These are phyloP conservation scores for Trifolium repens DNA, from an alignment of 306 rosid genomes.

Conservation along the genomic window DNA sequence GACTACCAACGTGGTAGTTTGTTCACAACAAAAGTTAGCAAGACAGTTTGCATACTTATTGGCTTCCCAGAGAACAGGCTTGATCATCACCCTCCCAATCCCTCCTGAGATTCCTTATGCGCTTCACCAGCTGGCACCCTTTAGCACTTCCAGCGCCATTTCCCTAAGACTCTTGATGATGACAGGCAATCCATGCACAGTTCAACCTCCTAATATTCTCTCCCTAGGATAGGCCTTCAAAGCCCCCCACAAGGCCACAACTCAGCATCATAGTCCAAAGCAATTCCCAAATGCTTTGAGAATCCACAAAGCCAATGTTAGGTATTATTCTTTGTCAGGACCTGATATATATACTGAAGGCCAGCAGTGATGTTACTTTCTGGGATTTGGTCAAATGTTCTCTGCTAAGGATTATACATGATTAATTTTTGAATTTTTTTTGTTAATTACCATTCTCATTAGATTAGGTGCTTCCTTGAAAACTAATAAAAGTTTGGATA, in stretches of 20 bases:
- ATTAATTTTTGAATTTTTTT: background rate
- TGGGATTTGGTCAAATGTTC: constrained; percentile 5
- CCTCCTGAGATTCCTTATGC: background rate
- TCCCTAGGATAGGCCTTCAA: background rate
- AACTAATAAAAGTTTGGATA: constrained; percentile 6
- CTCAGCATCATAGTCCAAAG: background rate
- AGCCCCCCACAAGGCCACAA: background rate
- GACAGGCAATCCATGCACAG: background rate
- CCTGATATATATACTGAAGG: constrained; percentile 10
- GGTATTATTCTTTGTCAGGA: background rate
- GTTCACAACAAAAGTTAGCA: background rate
- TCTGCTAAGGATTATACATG: background rate
- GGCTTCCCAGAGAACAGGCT: background rate
- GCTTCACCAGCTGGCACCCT: background rate
- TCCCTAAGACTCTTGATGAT: background rate
- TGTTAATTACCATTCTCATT: background rate
- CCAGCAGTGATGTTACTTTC: background rate
- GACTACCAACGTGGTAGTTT: background rate
- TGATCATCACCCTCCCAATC: background rate
- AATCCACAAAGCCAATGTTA: background rate
- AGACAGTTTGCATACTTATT: background rate
- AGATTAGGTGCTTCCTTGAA: background rate
- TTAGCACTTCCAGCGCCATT: background rate
- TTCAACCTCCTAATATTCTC: background rate
- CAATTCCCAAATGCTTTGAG: background rate